Evolutionary conservation across 148 eudicot species (phyloP).

Genomic region (Limonium bicolor): DNA sequence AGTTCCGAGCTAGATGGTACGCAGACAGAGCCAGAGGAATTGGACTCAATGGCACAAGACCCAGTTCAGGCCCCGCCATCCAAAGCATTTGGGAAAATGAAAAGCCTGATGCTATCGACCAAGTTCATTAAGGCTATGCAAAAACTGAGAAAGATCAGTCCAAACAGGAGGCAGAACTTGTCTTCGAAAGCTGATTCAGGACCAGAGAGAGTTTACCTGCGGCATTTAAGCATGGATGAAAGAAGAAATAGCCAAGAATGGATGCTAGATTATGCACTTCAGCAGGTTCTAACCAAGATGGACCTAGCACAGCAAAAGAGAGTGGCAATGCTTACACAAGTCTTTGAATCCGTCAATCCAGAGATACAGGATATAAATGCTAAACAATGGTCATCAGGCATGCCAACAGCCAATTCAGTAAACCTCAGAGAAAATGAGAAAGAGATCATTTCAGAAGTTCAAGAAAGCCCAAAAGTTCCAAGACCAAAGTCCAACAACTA

Average conservation of each 20-base stretch:
- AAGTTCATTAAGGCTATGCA: conserved; percentile 65
- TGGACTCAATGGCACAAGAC: conserved; percentile 9
- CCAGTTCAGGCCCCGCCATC: conserved; percentile 23
- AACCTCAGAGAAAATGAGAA: conserved; percentile 1
- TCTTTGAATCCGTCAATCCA: conserved; percentile 20
- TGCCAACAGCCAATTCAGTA: background rate
- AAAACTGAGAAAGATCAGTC: conserved; percentile 43
- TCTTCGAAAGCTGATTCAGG: conserved; percentile 25
- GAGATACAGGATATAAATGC: conserved; percentile 8
- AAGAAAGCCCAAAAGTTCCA: background rate
- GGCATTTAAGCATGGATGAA: conserved; percentile 39
- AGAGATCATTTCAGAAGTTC: background rate
- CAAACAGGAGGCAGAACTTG: conserved; percentile 23
- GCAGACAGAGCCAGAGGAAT: conserved; percentile 7
- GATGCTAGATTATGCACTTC: conserved; percentile 93
- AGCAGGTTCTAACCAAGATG: conserved; percentile 50
- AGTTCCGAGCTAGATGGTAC: conserved; percentile 1
- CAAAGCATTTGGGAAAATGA: conserved; percentile 49
- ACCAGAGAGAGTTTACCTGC: conserved; percentile 38
- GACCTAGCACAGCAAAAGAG: conserved; percentile 30
- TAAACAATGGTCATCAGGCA: too few species aligned
- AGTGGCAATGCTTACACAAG: conserved; percentile 22
- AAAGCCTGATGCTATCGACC: conserved; percentile 40
- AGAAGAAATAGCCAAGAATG: conserved; percentile 56
- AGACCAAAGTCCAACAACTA: background rate